Percentiles rank a stretch among this genome's conserved stretches.
Conservation (phyloP, 2,329 filamentous ascomycete species). For the Alternaria sp. region DNA sequence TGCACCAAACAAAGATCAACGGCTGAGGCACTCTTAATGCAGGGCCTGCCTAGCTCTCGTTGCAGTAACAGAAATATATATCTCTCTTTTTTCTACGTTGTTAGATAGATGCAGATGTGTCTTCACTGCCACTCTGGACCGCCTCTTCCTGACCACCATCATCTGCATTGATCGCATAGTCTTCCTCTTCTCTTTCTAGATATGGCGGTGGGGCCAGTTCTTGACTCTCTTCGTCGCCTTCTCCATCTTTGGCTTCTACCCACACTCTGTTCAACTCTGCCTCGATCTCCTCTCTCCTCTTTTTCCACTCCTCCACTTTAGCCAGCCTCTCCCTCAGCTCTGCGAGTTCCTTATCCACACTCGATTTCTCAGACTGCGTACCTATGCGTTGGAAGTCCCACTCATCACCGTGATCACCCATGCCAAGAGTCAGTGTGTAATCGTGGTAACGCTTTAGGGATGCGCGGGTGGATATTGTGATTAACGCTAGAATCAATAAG, state of each 20-base stretch:
- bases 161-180: background rate
- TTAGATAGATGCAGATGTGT: background rate
- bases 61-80: background rate
- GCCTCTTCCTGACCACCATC: background rate
- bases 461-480: slow-evolving; percentile 94
- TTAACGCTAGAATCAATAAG: slow-evolving; percentile 67
- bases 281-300: slow-evolving; percentile 81
- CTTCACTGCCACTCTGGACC: background rate
- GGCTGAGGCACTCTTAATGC: background rate
- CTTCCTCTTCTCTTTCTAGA: slow-evolving; percentile 26
- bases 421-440: slow-evolving; percentile 85
- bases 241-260: slow-evolving; percentile 50
- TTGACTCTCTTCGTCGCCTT: slow-evolving; percentile 39
- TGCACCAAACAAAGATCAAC: background rate
- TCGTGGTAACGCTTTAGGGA: slow-evolving; percentile 96
- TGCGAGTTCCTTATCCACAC: slow-evolving; percentile 88
- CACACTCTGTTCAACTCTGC: slow-evolving; percentile 75
- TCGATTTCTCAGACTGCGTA: slow-evolving; percentile 90
- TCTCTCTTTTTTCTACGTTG: background rate
- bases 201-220: slow-evolving; percentile 52
- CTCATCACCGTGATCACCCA: slow-evolving; percentile 81
- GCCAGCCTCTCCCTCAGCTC: slow-evolving; percentile 82
- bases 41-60: background rate
- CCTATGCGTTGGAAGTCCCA: slow-evolving; percentile 96
- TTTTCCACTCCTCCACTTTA: slow-evolving; percentile 86